These are phyloP conservation scores for Cyberlindnera japonica DNA, from an alignment of 805 yeast genomes.

Conservation along the genomic window DNA sequence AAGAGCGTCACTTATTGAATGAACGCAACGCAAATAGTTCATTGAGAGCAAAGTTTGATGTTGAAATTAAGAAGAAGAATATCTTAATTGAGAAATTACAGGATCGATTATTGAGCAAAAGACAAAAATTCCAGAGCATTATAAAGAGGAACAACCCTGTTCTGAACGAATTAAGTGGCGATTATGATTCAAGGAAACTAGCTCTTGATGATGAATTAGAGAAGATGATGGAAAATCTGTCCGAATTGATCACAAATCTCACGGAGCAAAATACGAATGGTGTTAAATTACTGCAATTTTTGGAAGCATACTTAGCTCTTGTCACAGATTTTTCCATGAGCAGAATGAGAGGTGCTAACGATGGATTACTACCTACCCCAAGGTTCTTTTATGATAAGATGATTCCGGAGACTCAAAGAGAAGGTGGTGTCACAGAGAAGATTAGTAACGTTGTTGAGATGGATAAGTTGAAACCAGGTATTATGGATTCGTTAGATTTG, in stretches of 20 bases:
- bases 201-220: slow-evolving; percentile 22
- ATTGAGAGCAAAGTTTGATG: slow-evolving; percentile 17
- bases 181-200: slow-evolving; percentile 2
- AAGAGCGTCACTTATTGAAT: slow-evolving; percentile 9
- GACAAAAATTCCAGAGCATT: slow-evolving; percentile 9
- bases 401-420: not conserved
- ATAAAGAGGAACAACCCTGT: slow-evolving; percentile 6
- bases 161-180: not conserved
- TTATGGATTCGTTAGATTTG: slow-evolving; percentile 15
- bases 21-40: slow-evolving; percentile 14
- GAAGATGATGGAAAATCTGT: slow-evolving; percentile 17
- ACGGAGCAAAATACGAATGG: slow-evolving; percentile 13
- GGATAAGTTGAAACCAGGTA: slow-evolving; percentile 3
- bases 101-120: slow-evolving; percentile 13
- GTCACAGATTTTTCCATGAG: slow-evolving; percentile 5
- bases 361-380: slow-evolving; percentile 18
- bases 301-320: slow-evolving; percentile 6
- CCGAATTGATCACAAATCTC: slow-evolving; percentile 16
- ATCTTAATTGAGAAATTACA: slow-evolving; percentile 18
- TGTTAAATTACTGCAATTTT: slow-evolving; percentile 9
- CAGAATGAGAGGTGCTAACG: not conserved
- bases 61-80: slow-evolving; percentile 22
- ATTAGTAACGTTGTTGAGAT: slow-evolving; percentile 8
- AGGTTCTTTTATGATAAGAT: slow-evolving; percentile 13
- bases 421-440: slow-evolving; percentile 6